Evolutionary conservation across 805 yeast species (phyloP).

Genomic region (Candida sakaeoensis): DNA sequence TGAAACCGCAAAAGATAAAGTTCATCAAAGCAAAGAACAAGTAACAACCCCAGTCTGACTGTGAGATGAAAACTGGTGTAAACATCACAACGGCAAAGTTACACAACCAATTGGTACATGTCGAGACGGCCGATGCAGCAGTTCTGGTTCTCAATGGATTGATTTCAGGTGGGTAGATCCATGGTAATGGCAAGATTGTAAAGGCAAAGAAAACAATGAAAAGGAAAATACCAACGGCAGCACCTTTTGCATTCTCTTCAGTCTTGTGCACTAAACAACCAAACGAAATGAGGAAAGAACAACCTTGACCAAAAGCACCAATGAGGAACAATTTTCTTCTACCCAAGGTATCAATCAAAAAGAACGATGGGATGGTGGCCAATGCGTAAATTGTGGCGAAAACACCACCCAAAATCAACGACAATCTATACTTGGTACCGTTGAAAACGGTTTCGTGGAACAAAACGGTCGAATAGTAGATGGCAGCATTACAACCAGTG

Average conservation of each 20-base stretch:
- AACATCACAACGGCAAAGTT: conserved; percentile 47
- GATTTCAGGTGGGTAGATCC: conserved; percentile 47
- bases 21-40: conserved; percentile 40
- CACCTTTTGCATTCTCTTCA: conserved; percentile 37
- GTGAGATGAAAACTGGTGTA: conserved; percentile 39
- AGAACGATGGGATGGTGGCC: conserved; percentile 44
- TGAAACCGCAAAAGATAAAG: conserved; percentile 34
- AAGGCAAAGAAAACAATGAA: conserved; percentile 42
- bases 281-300: conserved; percentile 38
- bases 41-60: conserved; percentile 39
- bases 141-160: conserved; percentile 47
- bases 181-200: conserved; percentile 43
- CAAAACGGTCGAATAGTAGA: conserved; percentile 85
- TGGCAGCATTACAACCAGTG: conserved; percentile 87
- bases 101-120: conserved; percentile 44
- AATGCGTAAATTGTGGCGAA: conserved; percentile 60
- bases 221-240: conserved; percentile 44
- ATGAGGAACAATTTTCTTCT: conserved; percentile 44
- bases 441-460: conserved; percentile 54
- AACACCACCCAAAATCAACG: conserved; percentile 63
- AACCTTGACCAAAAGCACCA: conserved; percentile 42
- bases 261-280: conserved; percentile 35
- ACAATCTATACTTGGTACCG: conserved; percentile 46
- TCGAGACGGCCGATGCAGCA: conserved; percentile 39
- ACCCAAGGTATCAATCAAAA: conserved; percentile 40